Evolutionary conservation across 2,329 filamentous ascomycete genomes (phyloP).

Genomic region (Arthrobotrys iridis): DNA sequence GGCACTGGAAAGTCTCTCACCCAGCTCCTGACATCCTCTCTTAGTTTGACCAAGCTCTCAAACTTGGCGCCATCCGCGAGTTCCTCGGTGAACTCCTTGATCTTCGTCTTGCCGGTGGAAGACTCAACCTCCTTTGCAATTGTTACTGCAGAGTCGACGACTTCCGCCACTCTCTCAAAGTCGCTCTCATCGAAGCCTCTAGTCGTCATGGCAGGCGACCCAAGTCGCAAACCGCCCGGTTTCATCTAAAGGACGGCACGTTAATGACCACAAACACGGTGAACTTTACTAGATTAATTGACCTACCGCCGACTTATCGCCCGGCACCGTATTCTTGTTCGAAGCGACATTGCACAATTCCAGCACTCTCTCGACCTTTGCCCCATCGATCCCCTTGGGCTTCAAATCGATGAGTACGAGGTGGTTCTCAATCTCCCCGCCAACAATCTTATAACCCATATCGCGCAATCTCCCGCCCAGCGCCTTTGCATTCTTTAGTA

Average conservation of each 20-base stretch:
- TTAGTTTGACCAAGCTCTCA: slow-evolving; percentile 76
- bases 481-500: slow-evolving; percentile 89
- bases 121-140: slow-evolving; percentile 79
- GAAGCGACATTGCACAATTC: slow-evolving; percentile 95
- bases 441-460: slow-evolving; percentile 87
- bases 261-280: not conserved
- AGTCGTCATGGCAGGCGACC: slow-evolving; percentile 96
- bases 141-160: slow-evolving; percentile 82
- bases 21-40: slow-evolving; percentile 80
- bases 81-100: slow-evolving; percentile 75
- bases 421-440: slow-evolving; percentile 96
- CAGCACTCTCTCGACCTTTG: slow-evolving; percentile 86
- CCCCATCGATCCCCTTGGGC: slow-evolving; percentile 85
- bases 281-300: slow-evolving; percentile 2
- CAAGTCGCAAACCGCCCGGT: slow-evolving; percentile 91
- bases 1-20: slow-evolving; percentile 77
- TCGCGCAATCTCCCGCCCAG: slow-evolving; percentile 81
- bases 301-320: slow-evolving; percentile 82
- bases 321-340: slow-evolving; percentile 99
- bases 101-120: slow-evolving; percentile 72
- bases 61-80: slow-evolving; percentile 74
- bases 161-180: slow-evolving; percentile 84
- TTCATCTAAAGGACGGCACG: slow-evolving; percentile 66
- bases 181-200: slow-evolving; percentile 90
- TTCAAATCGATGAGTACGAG: slow-evolving; percentile 93